Percentiles rank a stretch among this genome's conserved stretches.
Evolutionary conservation across 305 asterid species (phyloP).

Genomic region (Ajuga reptans): DNA sequence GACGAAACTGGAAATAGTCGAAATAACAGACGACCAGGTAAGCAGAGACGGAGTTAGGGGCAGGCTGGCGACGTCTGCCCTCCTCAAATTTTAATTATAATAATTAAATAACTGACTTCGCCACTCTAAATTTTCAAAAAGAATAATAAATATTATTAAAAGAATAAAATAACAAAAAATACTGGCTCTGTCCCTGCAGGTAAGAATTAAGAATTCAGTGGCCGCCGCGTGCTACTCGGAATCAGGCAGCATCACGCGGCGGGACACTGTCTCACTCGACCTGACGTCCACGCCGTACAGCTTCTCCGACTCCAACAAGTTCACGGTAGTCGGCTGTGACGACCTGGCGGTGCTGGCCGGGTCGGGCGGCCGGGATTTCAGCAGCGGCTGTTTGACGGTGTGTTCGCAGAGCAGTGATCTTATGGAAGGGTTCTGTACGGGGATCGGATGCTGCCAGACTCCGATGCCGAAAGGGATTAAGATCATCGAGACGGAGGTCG

Average conservation of each 20-base stretch:
- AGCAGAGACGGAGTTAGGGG: background rate
- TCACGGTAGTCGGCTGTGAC: constrained; percentile 39
- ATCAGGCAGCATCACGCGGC: background rate
- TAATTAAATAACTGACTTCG: no score
- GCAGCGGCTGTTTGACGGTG: constrained; percentile 30
- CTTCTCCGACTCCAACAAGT: constrained; percentile 33
- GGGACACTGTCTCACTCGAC: background rate
- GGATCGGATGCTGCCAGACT: constrained; percentile 31
- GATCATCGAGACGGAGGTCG: constrained; percentile 1
- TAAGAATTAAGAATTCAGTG: constrained; percentile 20
- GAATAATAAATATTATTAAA: no score
- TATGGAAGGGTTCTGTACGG: constrained; percentile 22
- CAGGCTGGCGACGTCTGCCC: no score
- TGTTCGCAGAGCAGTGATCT: constrained; percentile 19
- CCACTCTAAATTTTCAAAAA: no score
- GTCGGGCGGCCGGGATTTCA: constrained; percentile 20
- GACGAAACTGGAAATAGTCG: constrained; percentile 3
- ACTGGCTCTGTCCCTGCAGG: background rate
- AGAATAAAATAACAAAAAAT: no score
- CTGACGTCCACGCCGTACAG: constrained; percentile 23
- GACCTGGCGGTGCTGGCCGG: constrained; percentile 25
- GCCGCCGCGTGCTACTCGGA: constrained; percentile 15
- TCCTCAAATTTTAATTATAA: no score
- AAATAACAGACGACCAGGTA: constrained; percentile 16
- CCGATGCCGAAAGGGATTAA: constrained; percentile 32